phyloP scores from a whole-genome alignment of 164 flowering plant species.

The Kingdonia uniflora region DNA sequence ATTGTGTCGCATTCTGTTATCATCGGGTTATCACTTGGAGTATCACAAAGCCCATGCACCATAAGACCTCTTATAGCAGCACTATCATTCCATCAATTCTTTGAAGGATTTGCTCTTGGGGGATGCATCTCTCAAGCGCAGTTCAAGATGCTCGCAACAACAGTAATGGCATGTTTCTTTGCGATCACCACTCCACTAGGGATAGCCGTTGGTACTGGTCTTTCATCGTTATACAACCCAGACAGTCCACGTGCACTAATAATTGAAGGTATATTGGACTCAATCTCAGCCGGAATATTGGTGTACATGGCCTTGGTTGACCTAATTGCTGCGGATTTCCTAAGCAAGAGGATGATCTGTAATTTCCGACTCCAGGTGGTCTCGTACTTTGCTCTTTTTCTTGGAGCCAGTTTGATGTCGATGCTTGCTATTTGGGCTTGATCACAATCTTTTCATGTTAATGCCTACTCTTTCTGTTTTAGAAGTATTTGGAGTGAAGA shows the following conservation, averaged over 20 bases:
- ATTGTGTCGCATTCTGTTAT: constrained; percentile 87
- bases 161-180: constrained; percentile 78
- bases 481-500: too few relatives aligned
- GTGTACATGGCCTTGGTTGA: constrained; percentile 94
- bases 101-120: constrained; percentile 93
- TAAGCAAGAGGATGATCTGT: constrained; percentile 86
- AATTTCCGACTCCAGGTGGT: constrained; percentile 59
- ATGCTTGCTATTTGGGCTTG: constrained; percentile 72
- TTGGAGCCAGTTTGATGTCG: constrained; percentile 78
- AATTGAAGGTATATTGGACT: constrained; percentile 69
- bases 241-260: constrained; percentile 54
- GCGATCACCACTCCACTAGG: constrained; percentile 81
- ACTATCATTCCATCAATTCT: constrained; percentile 91
- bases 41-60: constrained; percentile 83
- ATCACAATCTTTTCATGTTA: too few relatives aligned
- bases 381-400: constrained; percentile 61
- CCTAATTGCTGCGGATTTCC: constrained; percentile 84
- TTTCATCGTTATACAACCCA: constrained; percentile 57
- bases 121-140: constrained; percentile 93
- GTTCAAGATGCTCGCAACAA: constrained; percentile 31
- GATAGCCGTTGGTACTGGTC: constrained; percentile 43
- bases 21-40: constrained; percentile 87
- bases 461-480: too few relatives aligned
- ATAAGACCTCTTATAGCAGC: constrained; percentile 80
- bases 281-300: constrained; percentile 76